These are phyloP conservation scores for Emmonsia crescens DNA, from an alignment of 2,329 filamentous ascomycete species.

Conservation along the genomic window DNA sequence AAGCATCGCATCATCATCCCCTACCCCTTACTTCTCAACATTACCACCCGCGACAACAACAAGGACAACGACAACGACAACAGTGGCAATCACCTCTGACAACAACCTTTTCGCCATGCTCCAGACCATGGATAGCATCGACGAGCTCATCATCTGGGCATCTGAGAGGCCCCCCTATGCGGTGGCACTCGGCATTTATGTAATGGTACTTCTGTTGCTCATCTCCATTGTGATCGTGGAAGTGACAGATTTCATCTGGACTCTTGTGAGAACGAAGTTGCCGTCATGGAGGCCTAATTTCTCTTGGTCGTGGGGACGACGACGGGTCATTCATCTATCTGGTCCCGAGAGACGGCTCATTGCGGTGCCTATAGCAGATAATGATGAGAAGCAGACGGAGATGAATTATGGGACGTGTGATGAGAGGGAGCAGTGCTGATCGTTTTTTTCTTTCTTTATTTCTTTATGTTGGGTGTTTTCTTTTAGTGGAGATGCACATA, in stretches of 20 bases:
- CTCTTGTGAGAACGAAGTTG: not conserved
- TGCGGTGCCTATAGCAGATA: not conserved
- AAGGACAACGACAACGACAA: not conserved
- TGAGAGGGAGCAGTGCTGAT: not conserved
- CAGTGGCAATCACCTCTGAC: too few species aligned
- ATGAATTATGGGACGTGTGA: not conserved
- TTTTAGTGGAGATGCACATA: not conserved
- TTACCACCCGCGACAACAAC: not conserved
- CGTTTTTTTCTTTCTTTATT: not conserved
- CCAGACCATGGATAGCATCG: not conserved
- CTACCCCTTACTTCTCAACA: not conserved
- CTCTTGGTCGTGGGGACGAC: not conserved
- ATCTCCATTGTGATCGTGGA: constrained; percentile 11
- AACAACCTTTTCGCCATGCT: not conserved
- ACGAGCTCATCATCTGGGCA: not conserved
- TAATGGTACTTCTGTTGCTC: constrained; percentile 8
- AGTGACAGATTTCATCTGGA: not conserved
- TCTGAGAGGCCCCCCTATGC: constrained; percentile 7
- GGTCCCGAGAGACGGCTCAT: constrained; percentile 3
- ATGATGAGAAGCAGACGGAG: not conserved
- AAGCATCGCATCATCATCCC: not conserved
- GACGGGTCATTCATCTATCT: not conserved
- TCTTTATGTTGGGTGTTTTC: not conserved
- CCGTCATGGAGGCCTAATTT: not conserved
- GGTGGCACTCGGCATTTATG: not conserved